Evolutionary conservation across 225 moss, liverwort and hornwort genomes (phyloP).

Genomic region (Antitrichia curtipendula): DNA sequence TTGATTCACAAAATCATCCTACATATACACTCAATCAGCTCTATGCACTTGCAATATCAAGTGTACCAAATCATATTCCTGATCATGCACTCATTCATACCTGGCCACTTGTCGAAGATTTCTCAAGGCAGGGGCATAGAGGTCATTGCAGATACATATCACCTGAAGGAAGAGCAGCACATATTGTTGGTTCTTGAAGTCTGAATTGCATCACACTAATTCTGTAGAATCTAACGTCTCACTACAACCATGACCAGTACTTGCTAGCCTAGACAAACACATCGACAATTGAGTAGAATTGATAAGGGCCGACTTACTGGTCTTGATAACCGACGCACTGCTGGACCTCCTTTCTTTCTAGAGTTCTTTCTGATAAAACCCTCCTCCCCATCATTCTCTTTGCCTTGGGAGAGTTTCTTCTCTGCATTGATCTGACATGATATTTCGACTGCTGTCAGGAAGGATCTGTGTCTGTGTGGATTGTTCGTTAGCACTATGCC

Average conservation of each 20-base stretch:
- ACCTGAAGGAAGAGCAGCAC: conserved; percentile 33
- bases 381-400: conserved; percentile 41
- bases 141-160: conserved; percentile 98
- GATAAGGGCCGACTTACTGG: conserved; percentile 47
- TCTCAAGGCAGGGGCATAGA: conserved; percentile 86
- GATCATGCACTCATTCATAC: conserved; percentile 12
- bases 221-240: not conserved
- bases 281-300: not conserved
- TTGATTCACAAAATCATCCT: not conserved
- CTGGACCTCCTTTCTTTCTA: conserved; percentile 39
- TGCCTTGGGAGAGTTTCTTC: conserved; percentile 14
- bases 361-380: conserved; percentile 17
- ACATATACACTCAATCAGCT: not conserved
- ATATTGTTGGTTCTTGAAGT: not conserved
- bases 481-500: not conserved
- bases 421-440: conserved; percentile 38
- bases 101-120: conserved; percentile 90
- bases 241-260: not conserved
- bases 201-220: not conserved
- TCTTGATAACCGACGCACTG: conserved; percentile 47
- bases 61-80: not conserved
- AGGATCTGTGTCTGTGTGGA: not conserved
- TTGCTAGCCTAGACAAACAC: not conserved
- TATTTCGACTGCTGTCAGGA: not conserved
- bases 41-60: not conserved